Conservation (phyloP, 352 stramenopile genomes). For the Globisporangium camurandrum region DNA sequence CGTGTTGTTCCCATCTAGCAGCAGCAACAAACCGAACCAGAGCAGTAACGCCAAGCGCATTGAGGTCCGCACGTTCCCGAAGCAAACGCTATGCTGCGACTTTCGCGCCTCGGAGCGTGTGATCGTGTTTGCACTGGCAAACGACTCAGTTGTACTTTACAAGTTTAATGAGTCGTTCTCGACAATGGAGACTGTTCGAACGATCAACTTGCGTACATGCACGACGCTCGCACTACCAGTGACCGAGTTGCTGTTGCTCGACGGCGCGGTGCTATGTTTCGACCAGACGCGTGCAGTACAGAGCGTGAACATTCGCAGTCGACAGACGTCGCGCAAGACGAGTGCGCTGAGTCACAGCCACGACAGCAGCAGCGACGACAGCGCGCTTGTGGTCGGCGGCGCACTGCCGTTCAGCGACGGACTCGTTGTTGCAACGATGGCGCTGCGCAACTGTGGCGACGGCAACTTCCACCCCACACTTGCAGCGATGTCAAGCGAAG, state of each 20-base stretch:
- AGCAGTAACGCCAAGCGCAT: no score
- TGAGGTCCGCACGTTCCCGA: neutral
- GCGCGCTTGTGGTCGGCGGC: slow-evolving; percentile 1
- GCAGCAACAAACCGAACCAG: neutral
- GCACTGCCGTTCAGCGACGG: slow-evolving; percentile 18
- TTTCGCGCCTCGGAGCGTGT: slow-evolving; percentile 1
- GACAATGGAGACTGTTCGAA: slow-evolving; percentile 8
- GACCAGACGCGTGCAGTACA: slow-evolving; percentile 23
- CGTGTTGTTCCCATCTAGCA: slow-evolving; percentile 4
- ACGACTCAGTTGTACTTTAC: slow-evolving; percentile 6
- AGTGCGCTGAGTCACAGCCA: neutral
- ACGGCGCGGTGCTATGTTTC: slow-evolving; percentile 16
- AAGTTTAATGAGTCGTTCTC: slow-evolving; percentile 10
- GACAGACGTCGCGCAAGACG: slow-evolving; percentile 29
- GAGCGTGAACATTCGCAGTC: slow-evolving; percentile 32
- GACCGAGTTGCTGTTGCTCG: slow-evolving; percentile 7
- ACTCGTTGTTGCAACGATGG: slow-evolving; percentile 17
- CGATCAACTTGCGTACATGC: slow-evolving; percentile 6
- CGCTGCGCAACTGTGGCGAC: slow-evolving; percentile 1
- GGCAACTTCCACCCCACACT: slow-evolving; percentile 11
- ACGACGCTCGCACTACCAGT: slow-evolving; percentile 10
- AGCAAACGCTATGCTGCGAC: neutral
- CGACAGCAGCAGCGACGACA: neutral
- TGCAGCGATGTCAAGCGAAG: slow-evolving; percentile 18
- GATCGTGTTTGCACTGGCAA: neutral